These are phyloP conservation scores for Mercurialis annua DNA, from an alignment of 345 rosid genomes.

Conservation along the genomic window DNA sequence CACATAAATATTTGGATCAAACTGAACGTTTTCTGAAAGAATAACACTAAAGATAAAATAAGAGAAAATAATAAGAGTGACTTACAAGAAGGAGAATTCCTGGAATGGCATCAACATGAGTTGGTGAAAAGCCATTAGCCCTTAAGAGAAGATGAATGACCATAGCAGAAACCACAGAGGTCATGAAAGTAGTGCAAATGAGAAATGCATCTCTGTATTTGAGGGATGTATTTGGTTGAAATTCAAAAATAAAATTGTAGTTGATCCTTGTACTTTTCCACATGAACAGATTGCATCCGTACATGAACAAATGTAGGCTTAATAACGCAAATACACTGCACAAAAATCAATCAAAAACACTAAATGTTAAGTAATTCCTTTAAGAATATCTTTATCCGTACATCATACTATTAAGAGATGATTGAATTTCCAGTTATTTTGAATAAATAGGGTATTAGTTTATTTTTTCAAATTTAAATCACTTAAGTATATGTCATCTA, in stretches of 20 bases:
- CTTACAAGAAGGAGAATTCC: constrained; percentile 73
- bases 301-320: constrained; percentile 90
- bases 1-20: too few relatives aligned
- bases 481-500: too few relatives aligned
- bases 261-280: constrained; percentile 85
- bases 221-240: constrained; percentile 66
- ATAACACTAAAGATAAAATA: background rate
- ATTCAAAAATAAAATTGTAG: constrained; percentile 80
- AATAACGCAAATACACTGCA: constrained; percentile 82
- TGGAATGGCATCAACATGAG: constrained; percentile 75
- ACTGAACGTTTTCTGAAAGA: too few relatives aligned
- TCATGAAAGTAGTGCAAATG: constrained; percentile 86
- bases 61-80: background rate
- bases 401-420: too few relatives aligned
- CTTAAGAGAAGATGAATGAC: constrained; percentile 76
- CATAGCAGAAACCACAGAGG: constrained; percentile 79
- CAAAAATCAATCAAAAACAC: background rate
- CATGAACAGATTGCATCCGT: constrained; percentile 85
- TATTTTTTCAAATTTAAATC: too few relatives aligned
- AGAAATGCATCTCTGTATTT: constrained; percentile 86
- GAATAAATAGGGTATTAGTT: too few relatives aligned
- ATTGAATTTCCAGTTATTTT: too few relatives aligned
- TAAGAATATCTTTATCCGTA: too few relatives aligned
- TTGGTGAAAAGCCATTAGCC: constrained; percentile 46
- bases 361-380: too few relatives aligned